Evolutionary conservation across 441 rosid species (phyloP).

Genomic region (Dalechampia spathulata): DNA sequence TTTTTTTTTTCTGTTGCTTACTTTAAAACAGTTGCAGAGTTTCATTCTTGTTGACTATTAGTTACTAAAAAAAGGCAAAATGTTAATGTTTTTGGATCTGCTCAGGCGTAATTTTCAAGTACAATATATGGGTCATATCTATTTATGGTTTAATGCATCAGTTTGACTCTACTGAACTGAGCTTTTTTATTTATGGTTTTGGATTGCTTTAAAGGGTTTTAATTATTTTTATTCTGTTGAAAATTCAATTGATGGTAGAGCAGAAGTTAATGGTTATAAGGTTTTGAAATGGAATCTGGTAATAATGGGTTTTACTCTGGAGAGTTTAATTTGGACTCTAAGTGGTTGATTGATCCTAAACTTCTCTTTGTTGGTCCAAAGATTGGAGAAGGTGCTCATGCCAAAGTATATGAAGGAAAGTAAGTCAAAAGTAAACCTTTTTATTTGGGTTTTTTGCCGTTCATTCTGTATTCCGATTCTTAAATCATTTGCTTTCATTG

Average conservation of each 20-base stretch:
- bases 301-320: conserved; percentile 46
- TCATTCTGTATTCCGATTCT: neutral
- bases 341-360: conserved; percentile 84
- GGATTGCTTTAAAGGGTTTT: conserved; percentile 8
- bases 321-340: conserved; percentile 63
- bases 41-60: conserved; percentile 43
- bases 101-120: conserved; percentile 21
- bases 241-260: conserved; percentile 24
- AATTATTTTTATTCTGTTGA: conserved; percentile 18
- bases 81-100: conserved; percentile 36
- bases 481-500: conserved; percentile 1
- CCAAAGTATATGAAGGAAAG: conserved; percentile 96
- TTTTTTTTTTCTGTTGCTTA: too few relatives aligned
- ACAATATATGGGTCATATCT: too few relatives aligned
- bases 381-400: conserved; percentile 99
- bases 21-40: too few relatives aligned
- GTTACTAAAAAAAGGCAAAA: conserved; percentile 22
- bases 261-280: neutral
- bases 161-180: too few relatives aligned
- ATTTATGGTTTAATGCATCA: too few relatives aligned
- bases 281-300: conserved; percentile 63
- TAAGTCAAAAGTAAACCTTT: conserved; percentile 48
- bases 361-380: conserved; percentile 89
- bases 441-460: conserved; percentile 1
- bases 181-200: neutral